Base-by-base conservation (phyloP, 2,329 filamentous ascomycete genomes). In the Clonostachys rhizophaga region DNA sequence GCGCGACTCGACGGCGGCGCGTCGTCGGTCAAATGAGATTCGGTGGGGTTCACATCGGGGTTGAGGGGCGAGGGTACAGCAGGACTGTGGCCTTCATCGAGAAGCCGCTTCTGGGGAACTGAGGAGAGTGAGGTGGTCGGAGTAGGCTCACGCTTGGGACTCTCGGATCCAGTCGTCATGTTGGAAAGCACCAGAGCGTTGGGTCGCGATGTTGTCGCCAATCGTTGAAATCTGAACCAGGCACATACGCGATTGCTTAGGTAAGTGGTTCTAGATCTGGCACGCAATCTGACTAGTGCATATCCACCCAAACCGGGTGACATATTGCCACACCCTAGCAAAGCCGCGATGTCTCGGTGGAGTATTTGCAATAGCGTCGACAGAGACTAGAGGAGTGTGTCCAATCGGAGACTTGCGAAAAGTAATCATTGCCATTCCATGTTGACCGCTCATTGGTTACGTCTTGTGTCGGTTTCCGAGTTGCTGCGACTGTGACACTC, bases 31-130 rank as follows among this genome's bases (percentile, higher is more conserved):
- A 63, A 58, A 18, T 66, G 64, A 4, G 64, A 57, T 47, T 69
- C 70, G 40, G 60, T 60, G 10, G 62, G 55, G 50, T 62, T 79
- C 52, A 76, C 74, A 42, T 86, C 81, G 42, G 84, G 83, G 56
- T 91, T 91, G 51, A 91, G 77, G 30, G 87, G 87, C 11, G 87
- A 91, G 4, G 87, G 82, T 3, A 90, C 75, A 12, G 83, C 76
- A 5, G 87, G 87, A 50, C 77, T 77, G 64, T 91, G 83, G 59
- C 81, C 81, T 56, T 88, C 85, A 50, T 87, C 84, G 33, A 86
- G 72, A 18, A 73, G 69, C 49, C 84, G 82, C 58, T 87, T 87
- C 59, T 85, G 77, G 5, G 83, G 81, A 20, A 85, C 68, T 10
- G 74, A 73, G 44, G 74, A 67, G 63, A 67, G 56, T 6, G 68